These are phyloP conservation scores for Entomortierella lignicola DNA, from an alignment of 192 early-diverging fungal genomes.

Conservation along the genomic window DNA sequence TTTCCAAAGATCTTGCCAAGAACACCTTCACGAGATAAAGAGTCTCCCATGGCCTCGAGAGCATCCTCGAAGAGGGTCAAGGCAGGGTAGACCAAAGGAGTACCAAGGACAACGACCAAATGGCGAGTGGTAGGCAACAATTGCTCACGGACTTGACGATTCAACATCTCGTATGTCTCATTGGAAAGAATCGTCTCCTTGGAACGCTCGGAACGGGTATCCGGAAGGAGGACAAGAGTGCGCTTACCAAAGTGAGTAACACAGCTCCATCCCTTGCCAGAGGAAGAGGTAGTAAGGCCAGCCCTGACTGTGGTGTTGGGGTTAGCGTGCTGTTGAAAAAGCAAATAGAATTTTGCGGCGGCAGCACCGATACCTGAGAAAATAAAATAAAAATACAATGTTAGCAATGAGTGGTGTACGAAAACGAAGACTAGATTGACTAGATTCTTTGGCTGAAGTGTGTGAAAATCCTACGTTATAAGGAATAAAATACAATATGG, in stretches of 20 bases:
- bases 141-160: constrained; percentile 64
- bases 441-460: neutral
- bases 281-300: constrained; percentile 54
- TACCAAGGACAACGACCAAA: constrained; percentile 77
- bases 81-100: constrained; percentile 84
- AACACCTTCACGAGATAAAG: constrained; percentile 40
- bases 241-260: constrained; percentile 49
- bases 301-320: constrained; percentile 63
- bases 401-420: too few relatives aligned
- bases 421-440: too few relatives aligned
- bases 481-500: too few relatives aligned
- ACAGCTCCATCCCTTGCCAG: constrained; percentile 47
- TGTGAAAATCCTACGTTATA: too few relatives aligned
- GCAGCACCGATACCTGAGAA: constrained; percentile 67
- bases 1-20: constrained; percentile 54
- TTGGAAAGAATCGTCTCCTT: constrained; percentile 70
- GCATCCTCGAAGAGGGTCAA: constrained; percentile 75
- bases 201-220: constrained; percentile 81
- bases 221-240: constrained; percentile 58
- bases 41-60: constrained; percentile 61
- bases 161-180: constrained; percentile 71
- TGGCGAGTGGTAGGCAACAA: constrained; percentile 70
- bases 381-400: neutral
- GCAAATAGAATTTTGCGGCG: constrained; percentile 80
- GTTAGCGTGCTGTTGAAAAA: constrained; percentile 88